Conservation (phyloP, 768 basidiomycete genomes). For the Lactarius hengduanensis region DNA sequence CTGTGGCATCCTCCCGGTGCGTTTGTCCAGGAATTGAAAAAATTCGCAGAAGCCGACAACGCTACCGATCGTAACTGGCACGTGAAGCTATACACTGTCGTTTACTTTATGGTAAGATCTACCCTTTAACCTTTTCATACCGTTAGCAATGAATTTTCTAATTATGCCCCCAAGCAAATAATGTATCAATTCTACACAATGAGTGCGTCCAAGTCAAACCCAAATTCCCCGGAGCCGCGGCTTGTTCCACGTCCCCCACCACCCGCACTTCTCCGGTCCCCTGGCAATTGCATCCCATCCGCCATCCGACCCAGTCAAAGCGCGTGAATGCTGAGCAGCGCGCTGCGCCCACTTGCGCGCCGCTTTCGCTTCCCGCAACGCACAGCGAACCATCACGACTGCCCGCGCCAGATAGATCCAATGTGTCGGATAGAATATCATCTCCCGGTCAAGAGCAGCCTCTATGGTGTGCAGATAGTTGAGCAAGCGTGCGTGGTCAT, state of each 20-base stretch:
- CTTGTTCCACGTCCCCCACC: slow-evolving; percentile 16
- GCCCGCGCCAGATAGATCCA: slow-evolving; percentile 8
- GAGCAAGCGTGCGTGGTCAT: slow-evolving; percentile 3
- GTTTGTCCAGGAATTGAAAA: not conserved
- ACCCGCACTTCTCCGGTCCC: slow-evolving; percentile 16
- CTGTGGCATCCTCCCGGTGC: not conserved
- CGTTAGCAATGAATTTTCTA: not conserved
- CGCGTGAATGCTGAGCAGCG: slow-evolving; percentile 16
- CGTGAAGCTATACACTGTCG: not conserved
- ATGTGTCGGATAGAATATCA: slow-evolving; percentile 8
- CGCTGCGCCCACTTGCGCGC: slow-evolving; percentile 16
- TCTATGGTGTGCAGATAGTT: slow-evolving; percentile 1
- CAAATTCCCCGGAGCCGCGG: slow-evolving; percentile 5
- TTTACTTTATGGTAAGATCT: not conserved
- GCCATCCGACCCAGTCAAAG: slow-evolving; percentile 14
- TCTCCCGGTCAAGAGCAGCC: slow-evolving; percentile 7
- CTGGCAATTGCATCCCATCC: slow-evolving; percentile 20
- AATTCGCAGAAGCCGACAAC: not conserved
- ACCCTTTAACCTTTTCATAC: not conserved
- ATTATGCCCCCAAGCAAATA: not conserved
- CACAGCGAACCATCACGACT: slow-evolving; percentile 4
- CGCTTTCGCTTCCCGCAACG: not conserved
- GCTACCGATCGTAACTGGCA: not conserved
- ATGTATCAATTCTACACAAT: not conserved
- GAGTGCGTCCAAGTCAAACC: not conserved